Percentiles rank a stretch among this genome's conserved stretches.
Conservation (phyloP, 2,329 filamentous ascomycete species). For the Pezicula rhizophila region DNA sequence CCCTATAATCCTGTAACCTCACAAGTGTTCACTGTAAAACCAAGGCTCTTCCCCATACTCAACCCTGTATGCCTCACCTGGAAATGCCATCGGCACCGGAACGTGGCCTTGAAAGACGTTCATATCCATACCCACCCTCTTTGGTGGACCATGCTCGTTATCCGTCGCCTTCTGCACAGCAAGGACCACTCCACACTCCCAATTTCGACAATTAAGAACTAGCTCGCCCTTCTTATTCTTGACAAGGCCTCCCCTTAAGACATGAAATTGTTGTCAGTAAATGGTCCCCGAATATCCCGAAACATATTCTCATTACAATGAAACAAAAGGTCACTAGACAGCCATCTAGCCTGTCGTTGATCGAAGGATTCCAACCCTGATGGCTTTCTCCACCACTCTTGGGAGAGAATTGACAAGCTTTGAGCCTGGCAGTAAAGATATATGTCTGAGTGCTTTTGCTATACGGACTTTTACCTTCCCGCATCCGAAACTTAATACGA, state of each 20-base stretch:
- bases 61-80: conserved; percentile 37
- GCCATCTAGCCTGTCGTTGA: not conserved
- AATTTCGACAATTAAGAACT: conserved; percentile 83
- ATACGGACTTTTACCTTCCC: not conserved
- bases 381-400: not conserved
- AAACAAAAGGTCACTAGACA: no score
- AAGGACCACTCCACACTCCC: conserved; percentile 88
- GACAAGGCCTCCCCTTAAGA: conserved; percentile 65
- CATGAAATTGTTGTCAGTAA: not conserved
- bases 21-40: conserved; percentile 12
- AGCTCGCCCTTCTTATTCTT: conserved; percentile 60
- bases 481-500: not conserved
- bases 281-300: not conserved
- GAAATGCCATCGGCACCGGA: conserved; percentile 59
- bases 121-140: conserved; percentile 26
- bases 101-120: conserved; percentile 46
- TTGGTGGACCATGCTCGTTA: not conserved
- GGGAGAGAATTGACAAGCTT: not conserved
- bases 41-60: conserved; percentile 17
- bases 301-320: no score
- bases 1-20: no score
- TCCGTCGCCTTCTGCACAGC: conserved; percentile 38
- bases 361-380: no score
- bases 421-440: not conserved
- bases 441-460: not conserved